Base-by-base conservation (phyloP, 768 basidiomycete species). In the Boletus pseudo-olivaceus region DNA sequence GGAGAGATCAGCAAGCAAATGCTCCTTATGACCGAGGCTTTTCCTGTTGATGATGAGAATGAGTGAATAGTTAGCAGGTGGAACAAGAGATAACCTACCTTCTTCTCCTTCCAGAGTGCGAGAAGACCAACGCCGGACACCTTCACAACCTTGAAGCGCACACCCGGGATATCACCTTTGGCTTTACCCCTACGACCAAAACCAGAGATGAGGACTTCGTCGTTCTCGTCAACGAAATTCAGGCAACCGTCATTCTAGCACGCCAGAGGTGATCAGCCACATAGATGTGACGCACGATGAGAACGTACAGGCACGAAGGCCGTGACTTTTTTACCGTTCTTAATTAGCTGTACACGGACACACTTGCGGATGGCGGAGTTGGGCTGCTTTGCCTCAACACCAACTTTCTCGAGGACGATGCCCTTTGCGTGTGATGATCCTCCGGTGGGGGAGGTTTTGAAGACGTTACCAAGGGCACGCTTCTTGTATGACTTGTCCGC, bases 281-380 rank as follows among this genome's bases (percentile, higher is more conserved):
- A 10, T 20, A 12, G 32, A 33, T 19, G 41, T 17, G 33, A 53
- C 14, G 8, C 17, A 27, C 38, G 42, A 33, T 33, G 37, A 46
- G 15, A 41, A 83, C 91, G 63, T 67, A 92, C 92, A 58, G 96
- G 96, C 38, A 98, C 97, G 87, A 99, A 99, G 69, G 97, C 97
- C 60, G 96, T 98, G 72, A 99, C 96, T 75, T 98, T 98, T 88
- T 99, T 99, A 63, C 97, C 97, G 80, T 99, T 99, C 85, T 99
- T 99, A 76, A 99, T 98, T 65, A 99, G 82, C 70, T 99, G 97
- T 59, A 99, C 97, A 79, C 97, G 93, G 64, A 99, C 97, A 81
- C 97, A 99, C 76, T 99, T 99, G 76, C 97, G 94, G 76, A 99
- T 98, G 73, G 97, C 97, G 72, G 97, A 99, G 84, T 99, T 99